Evolutionary conservation across 1,284 basidiomycete genomes (phyloP), one percentile per base, ranked within the genome.

Genomic region (Ustilago curta): DNA sequence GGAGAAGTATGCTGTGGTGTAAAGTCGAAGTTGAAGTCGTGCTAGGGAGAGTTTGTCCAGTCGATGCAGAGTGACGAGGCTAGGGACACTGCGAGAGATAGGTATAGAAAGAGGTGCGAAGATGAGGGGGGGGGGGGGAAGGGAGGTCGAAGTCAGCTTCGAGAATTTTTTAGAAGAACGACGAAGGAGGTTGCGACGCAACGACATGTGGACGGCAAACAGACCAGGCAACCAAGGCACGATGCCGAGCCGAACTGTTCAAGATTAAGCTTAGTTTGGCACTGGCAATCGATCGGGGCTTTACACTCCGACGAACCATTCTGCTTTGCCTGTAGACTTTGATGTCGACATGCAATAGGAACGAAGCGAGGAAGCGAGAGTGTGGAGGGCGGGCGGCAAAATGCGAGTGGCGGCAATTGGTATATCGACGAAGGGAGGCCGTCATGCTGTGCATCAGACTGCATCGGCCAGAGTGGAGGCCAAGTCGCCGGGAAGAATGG

Each of bases 71-170:
- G 23, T 23, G 18, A 6, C 23, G 42, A 35, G 19, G 42, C 32
- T 56, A 21, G 42, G n/a, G 42, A 45, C 27, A 29, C 1, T 9
- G 32, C 49, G 18, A 16, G 19, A 11, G 45, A n/a, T 14, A 27
- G 8, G 29, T 48, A 4, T 35, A 11, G 42, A 48, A 8, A 16
- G 42, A 29, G 14, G 21, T 32, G 31, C 18, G 16, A 19, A 4
- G 31, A 45, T 35, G 50, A 25, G 40, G 19, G 25, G n/a, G 11
- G 19, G 19, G 16, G 35, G 35, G 14, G 35, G 6, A 37, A 37
- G 14, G 27, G 5, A 52, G 29, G 16, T 40, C 16, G 3, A 11
- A 18, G 40, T 62, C 40, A 62, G 60, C 31, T 51, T 55, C 60
- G 37, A 43, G 60, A 31, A 50, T 12, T 19, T 32, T 32, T 39